Conservation (phyloP, 768 basidiomycete species). For the Trametes sanguinea region DNA sequence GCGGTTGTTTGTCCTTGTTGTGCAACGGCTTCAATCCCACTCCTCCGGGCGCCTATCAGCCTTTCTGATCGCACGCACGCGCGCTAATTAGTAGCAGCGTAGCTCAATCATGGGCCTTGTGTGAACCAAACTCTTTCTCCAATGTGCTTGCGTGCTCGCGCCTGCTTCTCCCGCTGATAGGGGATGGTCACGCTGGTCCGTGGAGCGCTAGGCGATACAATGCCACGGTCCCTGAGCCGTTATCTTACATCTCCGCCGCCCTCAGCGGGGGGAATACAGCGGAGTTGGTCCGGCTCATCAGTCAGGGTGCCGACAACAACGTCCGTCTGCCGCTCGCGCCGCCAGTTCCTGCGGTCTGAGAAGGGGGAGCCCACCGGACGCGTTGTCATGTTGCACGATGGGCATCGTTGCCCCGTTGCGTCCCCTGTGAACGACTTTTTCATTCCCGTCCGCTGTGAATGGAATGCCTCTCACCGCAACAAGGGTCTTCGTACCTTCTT, state of each 20-base stretch:
- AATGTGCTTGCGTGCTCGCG: background rate
- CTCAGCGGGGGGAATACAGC: constrained; percentile 10
- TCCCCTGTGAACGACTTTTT: background rate
- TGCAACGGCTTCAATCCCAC: constrained; percentile 21
- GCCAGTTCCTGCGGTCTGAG: background rate
- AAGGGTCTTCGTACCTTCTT: background rate
- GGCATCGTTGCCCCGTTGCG: background rate
- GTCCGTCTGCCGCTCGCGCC: background rate
- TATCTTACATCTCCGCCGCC: constrained; percentile 14
- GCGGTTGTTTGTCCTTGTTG: constrained; percentile 27
- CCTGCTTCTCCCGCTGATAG: constrained; percentile 20
- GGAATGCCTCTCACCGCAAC: background rate
- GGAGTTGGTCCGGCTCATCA: constrained; percentile 6
- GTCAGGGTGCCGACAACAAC: background rate
- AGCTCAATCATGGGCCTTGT: constrained; percentile 11
- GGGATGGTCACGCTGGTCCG: constrained; percentile 5
- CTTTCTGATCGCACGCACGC: constrained; percentile 14
- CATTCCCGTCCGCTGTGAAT: background rate
- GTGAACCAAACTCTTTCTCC: too few species aligned
- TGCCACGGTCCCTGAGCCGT: background rate
- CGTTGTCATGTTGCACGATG: background rate
- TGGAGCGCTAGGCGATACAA: constrained; percentile 1
- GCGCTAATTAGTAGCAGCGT: background rate
- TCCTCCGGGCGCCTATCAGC: constrained; percentile 23
- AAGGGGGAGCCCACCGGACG: background rate